Percentiles rank a stretch among this genome's conserved stretches.
phyloP scores from a whole-genome alignment of 306 rosid species.

The Benincasa hispida region DNA sequence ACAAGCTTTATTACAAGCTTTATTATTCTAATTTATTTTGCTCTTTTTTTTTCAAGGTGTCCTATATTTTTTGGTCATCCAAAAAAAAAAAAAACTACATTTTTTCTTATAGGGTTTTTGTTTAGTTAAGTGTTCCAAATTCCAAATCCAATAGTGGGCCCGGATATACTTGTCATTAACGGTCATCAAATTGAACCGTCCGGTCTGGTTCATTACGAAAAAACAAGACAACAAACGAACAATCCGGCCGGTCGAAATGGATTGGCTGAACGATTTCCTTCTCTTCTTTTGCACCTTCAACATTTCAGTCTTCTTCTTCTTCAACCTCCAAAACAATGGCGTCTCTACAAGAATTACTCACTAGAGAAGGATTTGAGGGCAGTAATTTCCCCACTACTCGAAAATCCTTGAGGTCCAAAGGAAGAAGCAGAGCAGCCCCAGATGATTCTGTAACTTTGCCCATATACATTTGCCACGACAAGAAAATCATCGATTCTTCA shows the following conservation, averaged over 20 bases:
- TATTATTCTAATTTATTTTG: too few relatives aligned
- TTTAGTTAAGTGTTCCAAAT: too few relatives aligned
- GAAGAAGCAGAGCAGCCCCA: constrained; percentile 12
- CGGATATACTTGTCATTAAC: background rate
- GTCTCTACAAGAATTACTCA: constrained; percentile 50
- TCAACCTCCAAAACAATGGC: constrained; percentile 30
- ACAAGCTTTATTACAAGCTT: too few relatives aligned
- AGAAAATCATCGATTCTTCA: constrained; percentile 15
- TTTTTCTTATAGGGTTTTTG: too few relatives aligned
- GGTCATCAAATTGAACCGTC: background rate
- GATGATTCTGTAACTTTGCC: constrained; percentile 19
- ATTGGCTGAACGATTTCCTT: constrained; percentile 5
- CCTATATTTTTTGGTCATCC: too few relatives aligned
- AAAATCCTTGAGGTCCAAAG: constrained; percentile 9
- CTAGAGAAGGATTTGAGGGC: constrained; percentile 40
- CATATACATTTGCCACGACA: constrained; percentile 33
- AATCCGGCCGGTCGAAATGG: background rate
- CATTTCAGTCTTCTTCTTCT: background rate
- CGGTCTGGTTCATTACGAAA: background rate
- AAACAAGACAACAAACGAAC: background rate
- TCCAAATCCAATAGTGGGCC: background rate
- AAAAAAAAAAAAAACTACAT: too few relatives aligned
- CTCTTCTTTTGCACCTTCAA: constrained; percentile 2
- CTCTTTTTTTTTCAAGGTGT: too few relatives aligned
- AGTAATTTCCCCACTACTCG: background rate